These are phyloP conservation scores for Closterium sp. DNA, from an alignment of 139 green algal species.

Conservation along the genomic window DNA sequence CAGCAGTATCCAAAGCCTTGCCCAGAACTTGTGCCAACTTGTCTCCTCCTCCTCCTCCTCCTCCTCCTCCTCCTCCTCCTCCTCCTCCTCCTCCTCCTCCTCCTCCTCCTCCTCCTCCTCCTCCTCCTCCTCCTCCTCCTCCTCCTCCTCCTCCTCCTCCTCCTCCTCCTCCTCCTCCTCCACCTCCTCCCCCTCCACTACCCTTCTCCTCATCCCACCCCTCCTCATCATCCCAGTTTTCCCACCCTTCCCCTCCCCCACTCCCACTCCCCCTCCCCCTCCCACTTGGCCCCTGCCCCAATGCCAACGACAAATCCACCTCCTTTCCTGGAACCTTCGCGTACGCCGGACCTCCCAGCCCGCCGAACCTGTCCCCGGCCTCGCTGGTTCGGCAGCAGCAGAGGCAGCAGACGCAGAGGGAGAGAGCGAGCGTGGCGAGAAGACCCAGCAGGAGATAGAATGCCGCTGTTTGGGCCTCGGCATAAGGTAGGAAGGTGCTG, in stretches of 20 bases:
- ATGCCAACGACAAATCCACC: neutral
- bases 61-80: too few species aligned
- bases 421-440: neutral
- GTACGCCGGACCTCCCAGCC: neutral
- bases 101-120: too few species aligned
- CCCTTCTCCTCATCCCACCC: neutral
- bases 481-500: neutral
- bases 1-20: neutral
- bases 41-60: too few species aligned
- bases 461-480: neutral
- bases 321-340: neutral
- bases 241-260: neutral
- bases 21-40: neutral
- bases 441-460: neutral
- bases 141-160: too few species aligned
- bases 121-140: too few species aligned
- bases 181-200: neutral
- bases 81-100: too few species aligned
- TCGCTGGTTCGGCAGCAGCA: neutral
- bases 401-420: neutral
- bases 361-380: neutral
- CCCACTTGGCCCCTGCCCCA: neutral
- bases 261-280: neutral
- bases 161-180: too few species aligned
- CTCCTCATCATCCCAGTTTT: neutral